Percentiles rank a stretch among this genome's conserved stretches.
phyloP scores from a whole-genome alignment of 805 yeast species.

The Gaillardinia entomophila region DNA sequence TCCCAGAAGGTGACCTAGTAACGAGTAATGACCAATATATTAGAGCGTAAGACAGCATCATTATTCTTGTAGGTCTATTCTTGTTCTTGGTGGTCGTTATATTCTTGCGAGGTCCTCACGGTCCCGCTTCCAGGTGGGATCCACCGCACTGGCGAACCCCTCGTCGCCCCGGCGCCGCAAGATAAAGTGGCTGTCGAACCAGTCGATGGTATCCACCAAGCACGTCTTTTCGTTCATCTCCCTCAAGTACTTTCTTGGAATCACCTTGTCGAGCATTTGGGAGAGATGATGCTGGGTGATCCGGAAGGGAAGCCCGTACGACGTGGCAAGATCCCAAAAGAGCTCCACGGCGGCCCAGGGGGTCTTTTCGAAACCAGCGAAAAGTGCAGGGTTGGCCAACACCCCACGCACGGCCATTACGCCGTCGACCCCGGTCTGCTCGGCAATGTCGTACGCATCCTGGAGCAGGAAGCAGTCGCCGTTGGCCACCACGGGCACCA shows the following conservation, averaged over 20 bases:
- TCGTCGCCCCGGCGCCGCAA: constrained; percentile 61
- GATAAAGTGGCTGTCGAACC: constrained; percentile 69
- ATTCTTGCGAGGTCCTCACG: no score
- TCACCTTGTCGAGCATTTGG: constrained; percentile 68
- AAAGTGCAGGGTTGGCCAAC: constrained; percentile 79
- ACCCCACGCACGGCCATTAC: constrained; percentile 95
- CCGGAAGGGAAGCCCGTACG: constrained; percentile 81
- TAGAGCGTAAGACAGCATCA: no score
- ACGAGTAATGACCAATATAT: no score
- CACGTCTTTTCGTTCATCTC: constrained; percentile 59
- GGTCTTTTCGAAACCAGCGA: constrained; percentile 64
- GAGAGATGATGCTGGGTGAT: constrained; percentile 82
- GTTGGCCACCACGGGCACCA: constrained; percentile 87
- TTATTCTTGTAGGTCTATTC: no score
- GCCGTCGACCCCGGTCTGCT: constrained; percentile 76
- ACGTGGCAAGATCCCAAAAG: constrained; percentile 72
- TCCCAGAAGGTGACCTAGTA: no score
- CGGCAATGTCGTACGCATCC: constrained; percentile 61
- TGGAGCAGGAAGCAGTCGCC: constrained; percentile 80
- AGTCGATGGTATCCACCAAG: constrained; percentile 66
- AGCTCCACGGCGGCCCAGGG: constrained; percentile 91
- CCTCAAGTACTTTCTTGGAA: constrained; percentile 25
- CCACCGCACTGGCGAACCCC: constrained; percentile 57
- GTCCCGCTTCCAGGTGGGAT: constrained; percentile 20
- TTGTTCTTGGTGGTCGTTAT: no score